These are phyloP conservation scores for Rasamsonia emersonii DNA, from an alignment of 2,329 filamentous ascomycete species.

Conservation along the genomic window DNA sequence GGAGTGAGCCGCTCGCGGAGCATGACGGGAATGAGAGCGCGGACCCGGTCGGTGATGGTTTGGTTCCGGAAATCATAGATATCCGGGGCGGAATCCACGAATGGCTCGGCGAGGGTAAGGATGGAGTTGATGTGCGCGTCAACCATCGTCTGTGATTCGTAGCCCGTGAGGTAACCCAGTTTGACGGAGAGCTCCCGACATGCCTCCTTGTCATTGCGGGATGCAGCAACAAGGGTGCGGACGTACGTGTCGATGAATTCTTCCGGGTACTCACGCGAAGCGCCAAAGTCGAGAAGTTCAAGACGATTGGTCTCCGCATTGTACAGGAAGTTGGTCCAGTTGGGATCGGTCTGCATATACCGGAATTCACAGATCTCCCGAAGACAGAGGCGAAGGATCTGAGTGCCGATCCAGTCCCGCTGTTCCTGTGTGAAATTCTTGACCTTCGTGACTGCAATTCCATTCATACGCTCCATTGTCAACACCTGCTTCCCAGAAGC, in stretches of 20 bases:
- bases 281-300: conserved; percentile 92
- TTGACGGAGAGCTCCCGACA: conserved; percentile 62
- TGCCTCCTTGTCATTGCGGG: conserved; percentile 55
- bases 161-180: conserved; percentile 85
- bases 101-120: conserved; percentile 85
- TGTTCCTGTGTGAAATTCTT: conserved; percentile 69
- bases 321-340: conserved; percentile 99
- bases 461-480: conserved; percentile 87
- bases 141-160: conserved; percentile 77
- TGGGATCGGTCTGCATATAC: conserved; percentile 99
- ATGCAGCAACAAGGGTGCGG: conserved; percentile 69
- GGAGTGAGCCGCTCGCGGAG: conserved; percentile 77
- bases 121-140: conserved; percentile 85
- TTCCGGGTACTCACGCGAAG: conserved; percentile 74
- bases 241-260: conserved; percentile 76
- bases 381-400: conserved; percentile 83
- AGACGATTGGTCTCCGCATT: conserved; percentile 63
- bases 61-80: conserved; percentile 89
- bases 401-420: conserved; percentile 91
- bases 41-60: conserved; percentile 91
- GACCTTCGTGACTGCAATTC: conserved; percentile 75
- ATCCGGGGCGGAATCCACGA: conserved; percentile 64
- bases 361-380: conserved; percentile 89
- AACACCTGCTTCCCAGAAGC: conserved; percentile 80
- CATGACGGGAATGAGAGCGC: conserved; percentile 85